Evolutionary conservation across 345 rosid genomes (phyloP), one percentile per base, ranked within the genome.

Genomic region (Mallotus nudiflorus): DNA sequence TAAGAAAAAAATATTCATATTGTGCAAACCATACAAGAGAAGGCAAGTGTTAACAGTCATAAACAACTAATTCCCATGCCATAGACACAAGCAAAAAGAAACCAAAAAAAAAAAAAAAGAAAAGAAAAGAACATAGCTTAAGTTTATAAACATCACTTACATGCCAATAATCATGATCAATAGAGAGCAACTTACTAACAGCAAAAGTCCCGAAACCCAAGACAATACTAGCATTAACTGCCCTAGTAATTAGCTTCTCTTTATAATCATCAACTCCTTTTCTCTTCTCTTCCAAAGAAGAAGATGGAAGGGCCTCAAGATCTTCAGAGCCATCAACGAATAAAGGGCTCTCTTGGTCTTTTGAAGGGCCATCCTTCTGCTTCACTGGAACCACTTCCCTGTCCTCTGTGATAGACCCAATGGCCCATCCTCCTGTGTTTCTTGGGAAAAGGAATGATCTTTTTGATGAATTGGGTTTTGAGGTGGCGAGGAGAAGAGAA

Each of bases 101-200:
- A 31, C 29, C n/a, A n/a, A n/a, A n/a, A n/a, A n/a, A n/a, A n/a
- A n/a, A n/a, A n/a, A n/a, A n/a, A n/a, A n/a, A n/a, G n/a, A n/a
- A n/a, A n/a, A 8, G 27, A 20, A 54, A 3, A 15, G n/a, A 62
- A 14, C 14, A 31, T 16, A 62, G 20, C 14, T 31, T 57, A 48
- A 77, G 59, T 42, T 33, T 6, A 45, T 35, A 54, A 49, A 70
- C 35, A 44, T 29, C 65, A 87, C 92, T 89, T 85, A 93, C 98
- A 18, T 93, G 98, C 97, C 98, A 93, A 73, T 88, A 93, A 76
- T 93, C 98, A 81, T 85, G 92, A 80, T 93, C 98, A 63, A 93
- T 78, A 0, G 89, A 85, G 61, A 91, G 87, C 78, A 93, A 73
- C 85, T 69, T 91, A 60, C 92, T 78, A 42, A 93, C 89, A 2